Base-by-base conservation (phyloP, 2,329 filamentous ascomycete genomes). In the Sporothrix globosa region DNA sequence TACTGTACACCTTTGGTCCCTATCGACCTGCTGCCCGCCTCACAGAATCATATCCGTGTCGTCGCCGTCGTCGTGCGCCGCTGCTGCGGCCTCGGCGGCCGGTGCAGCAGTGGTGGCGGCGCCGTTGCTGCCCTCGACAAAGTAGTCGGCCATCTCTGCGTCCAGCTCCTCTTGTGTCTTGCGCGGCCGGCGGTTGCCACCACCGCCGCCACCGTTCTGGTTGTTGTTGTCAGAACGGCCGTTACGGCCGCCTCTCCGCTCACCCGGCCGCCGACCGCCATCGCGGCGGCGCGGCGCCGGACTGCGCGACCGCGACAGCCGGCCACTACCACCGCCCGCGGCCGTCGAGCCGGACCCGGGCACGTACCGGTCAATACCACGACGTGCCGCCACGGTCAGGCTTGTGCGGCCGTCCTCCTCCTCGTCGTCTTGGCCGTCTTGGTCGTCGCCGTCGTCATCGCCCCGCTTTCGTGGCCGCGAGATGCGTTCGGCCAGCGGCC, bases 131-230 rank as follows among this genome's bases (percentile, higher is more conserved):
- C 80, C 79, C 34, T 82, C 82, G 41, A 86, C 89, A 83, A 93
- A 97, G 80, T 97, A 97, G 77, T 97, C 92, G 41, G 90, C 93
- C 94, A 97, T 97, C 81, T 97, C 94, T n/a, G 92, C 92, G 79
- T 97, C 94, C 53, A 97, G 84, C 78, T 97, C 92, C 76, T 97
- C 92, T 75, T 93, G 91, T 0, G 94, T 97, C 86, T 97, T 97
- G 81, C 88, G 91, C 2, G 89, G 85, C 65, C 92, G 86, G 52
- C 86, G 85, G 68, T 87, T 85, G 21, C 82, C 83, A 61, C 82
- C 82, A 19, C 58, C 11, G 21, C 48, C 41, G 27, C 67, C 56
- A 41, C 58, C 50, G 3, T 34, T 34, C 13, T 54, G 52, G 27
- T 53, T 52, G 10, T 79, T 80, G 27, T 79, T 77, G 61, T 53